Evolutionary conservation across 805 yeast species (phyloP).

Genomic region (Saccharomyces kudriavzevii): DNA sequence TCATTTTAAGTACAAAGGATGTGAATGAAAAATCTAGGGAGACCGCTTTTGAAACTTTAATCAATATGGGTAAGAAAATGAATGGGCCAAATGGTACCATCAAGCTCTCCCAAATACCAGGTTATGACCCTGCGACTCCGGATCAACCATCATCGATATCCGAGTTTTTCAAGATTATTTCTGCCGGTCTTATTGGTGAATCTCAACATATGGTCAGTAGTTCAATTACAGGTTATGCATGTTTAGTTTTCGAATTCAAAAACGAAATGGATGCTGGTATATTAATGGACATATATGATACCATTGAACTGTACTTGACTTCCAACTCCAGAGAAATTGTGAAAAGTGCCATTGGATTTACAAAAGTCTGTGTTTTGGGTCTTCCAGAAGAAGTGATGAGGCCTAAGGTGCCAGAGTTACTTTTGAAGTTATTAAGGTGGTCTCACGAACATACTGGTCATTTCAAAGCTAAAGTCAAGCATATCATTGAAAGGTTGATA

Average conservation of each 20-base stretch:
- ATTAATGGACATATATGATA: slow-evolving; percentile 67
- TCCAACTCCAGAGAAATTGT: slow-evolving; percentile 90
- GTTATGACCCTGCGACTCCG: slow-evolving; percentile 55
- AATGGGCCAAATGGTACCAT: slow-evolving; percentile 56
- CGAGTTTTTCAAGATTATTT: slow-evolving; percentile 84
- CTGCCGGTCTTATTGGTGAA: slow-evolving; percentile 93
- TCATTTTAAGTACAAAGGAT: slow-evolving; percentile 84
- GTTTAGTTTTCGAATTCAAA: slow-evolving; percentile 80
- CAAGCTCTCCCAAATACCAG: slow-evolving; percentile 56
- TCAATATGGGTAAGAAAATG: slow-evolving; percentile 78
- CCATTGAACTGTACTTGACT: slow-evolving; percentile 83
- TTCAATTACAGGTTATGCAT: slow-evolving; percentile 82
- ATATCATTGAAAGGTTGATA: slow-evolving; percentile 81
- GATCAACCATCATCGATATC: slow-evolving; percentile 56
- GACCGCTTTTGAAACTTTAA: slow-evolving; percentile 63
- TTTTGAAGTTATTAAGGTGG: slow-evolving; percentile 77
- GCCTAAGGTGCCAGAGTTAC: slow-evolving; percentile 54
- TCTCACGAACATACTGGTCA: slow-evolving; percentile 94
- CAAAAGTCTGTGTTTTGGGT: slow-evolving; percentile 77
- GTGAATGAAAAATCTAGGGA: slow-evolving; percentile 87
- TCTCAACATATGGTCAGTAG: slow-evolving; percentile 96
- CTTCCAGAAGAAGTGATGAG: slow-evolving; percentile 71
- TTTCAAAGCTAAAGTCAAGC: slow-evolving; percentile 87
- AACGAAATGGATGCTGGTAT: slow-evolving; percentile 50
- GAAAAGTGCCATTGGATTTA: slow-evolving; percentile 88